A percentile compares a stretch with the other conserved stretches of the same genome.
phyloP scores from a whole-genome alignment of 108 stramenopile species.

The Pelagomonas calceolata region DNA sequence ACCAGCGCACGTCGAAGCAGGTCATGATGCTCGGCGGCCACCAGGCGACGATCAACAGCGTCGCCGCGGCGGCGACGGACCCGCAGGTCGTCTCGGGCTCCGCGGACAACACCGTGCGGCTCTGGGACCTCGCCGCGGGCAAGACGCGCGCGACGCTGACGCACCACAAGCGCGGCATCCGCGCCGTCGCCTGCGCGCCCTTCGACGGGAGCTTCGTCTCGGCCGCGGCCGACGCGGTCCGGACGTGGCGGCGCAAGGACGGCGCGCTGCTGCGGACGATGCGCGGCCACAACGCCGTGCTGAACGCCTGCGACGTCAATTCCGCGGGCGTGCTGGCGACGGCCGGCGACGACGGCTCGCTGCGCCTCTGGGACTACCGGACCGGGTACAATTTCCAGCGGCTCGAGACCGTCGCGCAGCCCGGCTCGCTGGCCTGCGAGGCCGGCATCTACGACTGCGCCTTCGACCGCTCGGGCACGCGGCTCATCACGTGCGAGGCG shows the following conservation, averaged over 20 bases:
- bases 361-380: conserved; percentile 95
- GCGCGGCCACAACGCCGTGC: conserved; percentile 79
- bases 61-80: conserved; percentile 80
- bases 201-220: conserved; percentile 88
- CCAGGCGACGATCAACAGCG: conserved; percentile 74
- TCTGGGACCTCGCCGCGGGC: conserved; percentile 97
- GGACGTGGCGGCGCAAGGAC: conserved; percentile 89
- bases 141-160: conserved; percentile 92
- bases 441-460: conserved; percentile 79
- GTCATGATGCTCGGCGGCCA: conserved; percentile 87
- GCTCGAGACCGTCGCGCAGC: conserved; percentile 75
- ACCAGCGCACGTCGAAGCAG: conserved; percentile 88
- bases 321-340: conserved; percentile 88
- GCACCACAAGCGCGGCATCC: conserved; percentile 85
- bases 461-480: conserved; percentile 93
- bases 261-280: conserved; percentile 83
- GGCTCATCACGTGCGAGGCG: conserved; percentile 92
- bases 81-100: conserved; percentile 84
- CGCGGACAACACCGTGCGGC: conserved; percentile 86
- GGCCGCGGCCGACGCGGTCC: conserved; percentile 86
- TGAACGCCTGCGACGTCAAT: conserved; percentile 90
- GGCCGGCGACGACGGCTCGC: conserved; percentile 89
- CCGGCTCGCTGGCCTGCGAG: conserved; percentile 93
- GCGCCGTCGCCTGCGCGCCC: conserved; percentile 20
- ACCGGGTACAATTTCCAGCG: conserved; percentile 91